Evolutionary conservation across 352 stramenopile genomes (phyloP), one percentile per base, ranked within the genome.

Genomic region (Phytophthora constricta): DNA sequence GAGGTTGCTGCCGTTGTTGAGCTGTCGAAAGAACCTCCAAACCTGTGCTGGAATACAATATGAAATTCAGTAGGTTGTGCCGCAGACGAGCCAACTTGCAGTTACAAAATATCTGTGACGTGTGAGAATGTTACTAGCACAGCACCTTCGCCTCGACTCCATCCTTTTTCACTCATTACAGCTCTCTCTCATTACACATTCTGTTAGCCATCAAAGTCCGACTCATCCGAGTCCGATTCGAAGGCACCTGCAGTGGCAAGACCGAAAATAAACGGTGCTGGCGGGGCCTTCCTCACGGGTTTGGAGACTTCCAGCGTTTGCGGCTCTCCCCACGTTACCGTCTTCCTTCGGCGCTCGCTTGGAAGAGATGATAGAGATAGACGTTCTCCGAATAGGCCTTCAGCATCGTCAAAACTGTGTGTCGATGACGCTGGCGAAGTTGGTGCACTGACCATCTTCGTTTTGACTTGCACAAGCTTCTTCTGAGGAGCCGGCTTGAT

Each of bases 201-300:
- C n/a, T 19, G 56, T 80, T 53, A 87, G 49, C 79, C 76, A 23
- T 59, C 78, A 52, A 89, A 85, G 28, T 81, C 80, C 39, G 77
- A 89, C 41, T 89, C 80, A 42, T 83, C 65, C 56, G 74, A 84
- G 60, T 86, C 79, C 26, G 77, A 91, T 47, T 87, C 76, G 52
- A 82, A 79, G 8, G 70, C 80, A 5, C 72, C 76, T 17, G 71
- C 79, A 8, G 79, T 87, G 23, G 77, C 80, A 26, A 80, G 78
- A 31, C 83, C 83, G 58, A 91, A 91, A 11, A 91, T 66, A 31
- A 90, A 72, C 7, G 78, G 77, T 2, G 74, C 57, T 14, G 61
- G 57, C 28, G 49, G 19, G 11, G 50, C 14, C 37, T 69, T 75
- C 33, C 49, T 62, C 34, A 19, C 26, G 0, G 64, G 45, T 56